Evolutionary conservation across 106 monocot genomes (phyloP).

Genomic region (Gastrodia elata): DNA sequence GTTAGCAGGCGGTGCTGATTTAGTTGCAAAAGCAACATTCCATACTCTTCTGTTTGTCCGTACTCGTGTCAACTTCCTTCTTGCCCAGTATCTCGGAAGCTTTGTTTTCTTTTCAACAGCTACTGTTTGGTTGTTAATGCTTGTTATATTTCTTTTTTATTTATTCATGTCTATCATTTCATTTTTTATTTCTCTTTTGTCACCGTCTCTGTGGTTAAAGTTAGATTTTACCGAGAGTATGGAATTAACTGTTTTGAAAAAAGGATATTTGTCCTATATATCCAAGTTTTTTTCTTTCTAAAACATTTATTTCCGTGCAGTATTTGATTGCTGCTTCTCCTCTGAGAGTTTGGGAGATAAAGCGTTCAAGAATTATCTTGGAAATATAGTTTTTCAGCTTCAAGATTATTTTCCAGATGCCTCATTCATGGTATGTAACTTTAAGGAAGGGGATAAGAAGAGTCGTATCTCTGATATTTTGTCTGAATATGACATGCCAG

Average conservation of each 20-base stretch:
- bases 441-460: slow-evolving; percentile 45
- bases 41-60: neutral
- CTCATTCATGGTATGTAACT: slow-evolving; percentile 89
- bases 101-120: neutral
- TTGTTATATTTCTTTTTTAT: too few species aligned
- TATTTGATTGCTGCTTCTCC: slow-evolving; percentile 89
- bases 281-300: too few species aligned
- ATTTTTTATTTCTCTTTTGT: neutral
- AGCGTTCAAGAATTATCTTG: slow-evolving; percentile 66
- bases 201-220: neutral
- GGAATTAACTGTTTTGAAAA: neutral
- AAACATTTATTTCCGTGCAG: slow-evolving; percentile 23
- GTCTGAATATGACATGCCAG: slow-evolving; percentile 62
- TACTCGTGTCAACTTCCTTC: neutral
- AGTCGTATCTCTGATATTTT: slow-evolving; percentile 68
- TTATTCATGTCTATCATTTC: neutral
- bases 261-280: neutral
- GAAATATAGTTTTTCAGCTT: slow-evolving; percentile 54
- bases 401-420: slow-evolving; percentile 68
- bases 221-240: neutral
- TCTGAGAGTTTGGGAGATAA: slow-evolving; percentile 45
- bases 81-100: neutral
- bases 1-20: neutral
- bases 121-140: neutral
- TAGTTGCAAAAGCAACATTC: neutral